These are phyloP conservation scores for Amoebophrya sp. DNA, from an alignment of 169 alveolate genomes.

Conservation along the genomic window DNA sequence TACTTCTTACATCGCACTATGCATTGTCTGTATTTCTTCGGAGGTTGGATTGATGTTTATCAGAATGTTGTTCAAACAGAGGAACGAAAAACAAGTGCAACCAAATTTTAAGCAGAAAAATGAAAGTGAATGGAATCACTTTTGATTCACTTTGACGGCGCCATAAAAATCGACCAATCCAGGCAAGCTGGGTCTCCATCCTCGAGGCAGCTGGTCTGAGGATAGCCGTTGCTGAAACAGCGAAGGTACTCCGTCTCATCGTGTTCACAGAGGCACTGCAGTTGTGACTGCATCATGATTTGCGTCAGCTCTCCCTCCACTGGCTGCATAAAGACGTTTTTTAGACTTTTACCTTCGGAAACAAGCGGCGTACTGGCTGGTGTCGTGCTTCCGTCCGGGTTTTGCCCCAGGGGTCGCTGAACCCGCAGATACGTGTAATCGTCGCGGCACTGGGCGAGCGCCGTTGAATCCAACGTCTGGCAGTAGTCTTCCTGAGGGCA, in stretches of 20 bases:
- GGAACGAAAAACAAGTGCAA: too few species aligned
- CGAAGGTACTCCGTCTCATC: not conserved
- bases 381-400: too few species aligned
- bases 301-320: not conserved
- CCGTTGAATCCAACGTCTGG: not conserved
- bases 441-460: not conserved
- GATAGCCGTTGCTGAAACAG: not conserved
- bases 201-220: not conserved
- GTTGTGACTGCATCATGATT: not conserved
- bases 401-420: not conserved
- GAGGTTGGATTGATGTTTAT: too few species aligned
- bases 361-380: not conserved
- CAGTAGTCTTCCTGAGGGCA: not conserved
- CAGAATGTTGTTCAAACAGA: too few species aligned
- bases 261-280: not conserved
- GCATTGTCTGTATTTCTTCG: too few species aligned
- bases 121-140: too few species aligned
- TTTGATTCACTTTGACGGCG: too few species aligned
- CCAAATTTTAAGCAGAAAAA: too few species aligned
- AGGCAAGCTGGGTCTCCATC: not conserved
- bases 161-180: too few species aligned
- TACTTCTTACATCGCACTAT: too few species aligned
- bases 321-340: not conserved
- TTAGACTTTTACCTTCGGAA: not conserved
- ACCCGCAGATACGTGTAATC: not conserved